A percentile compares a stretch with the other conserved stretches of the same genome.
These are phyloP conservation scores for Penicillium cataractarum DNA, from an alignment of 495 filamentous ascomycete species.

Conservation along the genomic window DNA sequence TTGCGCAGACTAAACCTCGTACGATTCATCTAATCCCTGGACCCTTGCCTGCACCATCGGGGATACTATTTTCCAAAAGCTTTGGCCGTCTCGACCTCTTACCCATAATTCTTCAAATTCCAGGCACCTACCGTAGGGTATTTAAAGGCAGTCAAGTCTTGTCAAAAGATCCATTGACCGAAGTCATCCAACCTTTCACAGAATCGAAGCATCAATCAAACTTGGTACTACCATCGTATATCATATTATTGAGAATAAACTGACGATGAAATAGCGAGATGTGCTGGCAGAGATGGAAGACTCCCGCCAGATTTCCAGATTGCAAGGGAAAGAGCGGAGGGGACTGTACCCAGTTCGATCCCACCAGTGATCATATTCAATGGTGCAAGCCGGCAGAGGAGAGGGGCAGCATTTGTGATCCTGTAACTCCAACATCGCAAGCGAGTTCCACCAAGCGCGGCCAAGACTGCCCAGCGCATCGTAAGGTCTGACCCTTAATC, in stretches of 20 bases:
- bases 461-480: slow-evolving; percentile 14
- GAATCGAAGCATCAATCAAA: not conserved
- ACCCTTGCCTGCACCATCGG: no score
- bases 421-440: slow-evolving; percentile 14
- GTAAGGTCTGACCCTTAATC: not conserved
- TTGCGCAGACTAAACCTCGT: no score
- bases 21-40: no score
- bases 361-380: slow-evolving; percentile 17
- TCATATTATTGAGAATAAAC: not conserved
- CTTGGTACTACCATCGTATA: not conserved
- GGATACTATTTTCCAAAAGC: no score
- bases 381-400: slow-evolving; percentile 15
- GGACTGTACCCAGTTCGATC: slow-evolving; percentile 17
- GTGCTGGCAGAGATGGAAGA: slow-evolving; percentile 19
- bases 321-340: slow-evolving; percentile 13
- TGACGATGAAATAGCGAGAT: slow-evolving; percentile 11
- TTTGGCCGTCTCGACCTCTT: no score
- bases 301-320: slow-evolving; percentile 15
- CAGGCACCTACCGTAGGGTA: no score
- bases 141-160: not conserved
- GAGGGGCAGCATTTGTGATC: slow-evolving; percentile 11
- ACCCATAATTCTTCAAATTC: no score
- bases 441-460: slow-evolving; percentile 16
- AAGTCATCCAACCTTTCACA: not conserved
- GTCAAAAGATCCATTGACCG: not conserved